Evolutionary conservation across 1,139 yeast genomes (phyloP).

Genomic region (Protomyces arabidopsidicola): DNA sequence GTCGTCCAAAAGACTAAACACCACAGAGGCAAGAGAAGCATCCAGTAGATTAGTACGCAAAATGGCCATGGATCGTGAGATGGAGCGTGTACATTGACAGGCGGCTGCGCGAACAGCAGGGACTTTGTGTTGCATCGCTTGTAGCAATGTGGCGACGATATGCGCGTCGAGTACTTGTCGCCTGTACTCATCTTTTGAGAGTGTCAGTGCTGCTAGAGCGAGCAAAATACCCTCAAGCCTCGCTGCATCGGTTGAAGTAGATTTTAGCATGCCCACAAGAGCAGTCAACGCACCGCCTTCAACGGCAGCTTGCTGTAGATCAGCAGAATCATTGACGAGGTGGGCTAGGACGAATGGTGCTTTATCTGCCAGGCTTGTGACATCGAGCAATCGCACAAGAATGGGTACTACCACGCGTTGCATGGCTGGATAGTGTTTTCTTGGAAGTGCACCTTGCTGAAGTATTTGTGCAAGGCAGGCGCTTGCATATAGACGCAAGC

Average conservation of each 20-base stretch:
- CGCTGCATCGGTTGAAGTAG: conserved; percentile 31
- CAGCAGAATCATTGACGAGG: conserved; percentile 32
- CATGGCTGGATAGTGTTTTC: conserved; percentile 34
- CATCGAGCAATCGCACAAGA: conserved; percentile 39
- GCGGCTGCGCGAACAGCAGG: conserved; percentile 41
- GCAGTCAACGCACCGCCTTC: conserved; percentile 40
- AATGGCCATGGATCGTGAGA: conserved; percentile 68
- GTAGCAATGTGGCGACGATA: conserved; percentile 36
- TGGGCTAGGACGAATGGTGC: conserved; percentile 35
- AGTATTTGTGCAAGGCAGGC: conserved; percentile 39
- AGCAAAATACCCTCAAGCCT: conserved; percentile 36
- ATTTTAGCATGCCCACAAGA: conserved; percentile 34
- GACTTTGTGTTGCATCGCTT: conserved; percentile 33
- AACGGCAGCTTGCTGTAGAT: conserved; percentile 39
- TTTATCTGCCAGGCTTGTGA: conserved; percentile 25
- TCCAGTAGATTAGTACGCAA: conserved; percentile 65
- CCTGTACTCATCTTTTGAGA: conserved; percentile 39
- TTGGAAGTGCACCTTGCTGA: conserved; percentile 33
- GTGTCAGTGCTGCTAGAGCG: conserved; percentile 41
- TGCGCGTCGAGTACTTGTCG: conserved; percentile 39
- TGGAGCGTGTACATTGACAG: conserved; percentile 60
- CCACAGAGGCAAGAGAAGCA: conserved; percentile 50
- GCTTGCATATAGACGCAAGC: conserved; percentile 39
- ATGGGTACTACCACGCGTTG: conserved; percentile 39
- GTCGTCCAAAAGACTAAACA: conserved; percentile 45